Base-by-base conservation (phyloP, 75 land plant species). In the Chamaecyparis obtusa region DNA sequence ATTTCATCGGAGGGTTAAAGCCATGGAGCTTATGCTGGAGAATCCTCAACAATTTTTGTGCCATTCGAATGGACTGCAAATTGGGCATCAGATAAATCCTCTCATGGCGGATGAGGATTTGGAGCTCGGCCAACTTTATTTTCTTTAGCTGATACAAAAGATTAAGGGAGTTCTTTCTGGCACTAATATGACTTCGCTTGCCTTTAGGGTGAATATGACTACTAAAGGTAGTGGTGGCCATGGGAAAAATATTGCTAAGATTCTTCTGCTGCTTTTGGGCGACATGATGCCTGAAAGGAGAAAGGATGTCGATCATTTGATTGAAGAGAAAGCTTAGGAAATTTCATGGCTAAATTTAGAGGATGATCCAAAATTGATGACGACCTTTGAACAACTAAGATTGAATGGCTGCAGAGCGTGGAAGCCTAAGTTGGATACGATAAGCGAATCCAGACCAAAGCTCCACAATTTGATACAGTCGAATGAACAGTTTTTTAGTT, bases 21-120 rank as follows among this genome's bases (percentile, higher is more conserved):
- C 93, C 27, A 95, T 93, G 14, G 95, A 95, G 89, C 89, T 95
- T 24, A 95, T 93, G 94, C 76, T 93, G 37, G 95, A 92, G 60
- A 36, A 49, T 33, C 93, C 95, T 72, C 86, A 83, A 30, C 91
- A 89, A 84, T 93, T 95, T 89, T 37, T 91, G 3, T 91, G 86
- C 44, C 87, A 90, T 35, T 83, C 95, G 8, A 57, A 69, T 44
- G 86, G 92, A 21, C 86, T 93, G 15, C 86, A 86, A 74, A 85
- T 92, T 44, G 95, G 95, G 4, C 84, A 90, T 36, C 55, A 92
- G 83, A 90, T 94, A 84, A 88, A 88, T 21, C 85, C 95, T 39
- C 88, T 94, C 36, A 27, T 75, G 8, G 93, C 95, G 1, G 95
- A 92, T 57, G 95, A 94, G 84, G 93, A 94, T 32, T 71, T 92